Evolutionary conservation across 768 basidiomycete species (phyloP).

Genomic region (Kwoniella sp.): DNA sequence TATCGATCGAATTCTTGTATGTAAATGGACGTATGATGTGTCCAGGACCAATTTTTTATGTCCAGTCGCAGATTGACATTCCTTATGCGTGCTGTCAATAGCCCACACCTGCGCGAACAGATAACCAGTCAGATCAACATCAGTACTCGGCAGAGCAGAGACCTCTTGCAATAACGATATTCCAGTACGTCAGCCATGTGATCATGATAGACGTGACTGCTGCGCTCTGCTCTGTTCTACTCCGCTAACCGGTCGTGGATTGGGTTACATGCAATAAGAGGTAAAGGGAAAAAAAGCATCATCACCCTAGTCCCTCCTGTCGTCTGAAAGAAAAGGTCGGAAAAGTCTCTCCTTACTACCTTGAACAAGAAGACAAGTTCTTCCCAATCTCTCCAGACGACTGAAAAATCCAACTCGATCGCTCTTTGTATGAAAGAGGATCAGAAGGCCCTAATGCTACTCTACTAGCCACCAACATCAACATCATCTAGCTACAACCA

Average conservation of each 20-base stretch:
- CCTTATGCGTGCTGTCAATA: too few relatives aligned
- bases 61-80: too few relatives aligned
- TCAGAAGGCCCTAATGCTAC: not conserved
- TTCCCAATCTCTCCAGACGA: not conserved
- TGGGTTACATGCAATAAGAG: slow-evolving; percentile 30
- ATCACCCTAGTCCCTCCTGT: slow-evolving; percentile 5
- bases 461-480: not conserved
- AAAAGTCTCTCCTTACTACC: not conserved
- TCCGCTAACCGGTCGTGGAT: slow-evolving; percentile 21
- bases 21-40: too few relatives aligned
- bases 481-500: not conserved
- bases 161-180: too few relatives aligned
- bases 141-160: too few relatives aligned
- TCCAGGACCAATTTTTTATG: too few relatives aligned
- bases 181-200: too few relatives aligned
- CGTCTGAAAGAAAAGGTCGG: slow-evolving; percentile 9
- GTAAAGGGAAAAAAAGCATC: slow-evolving; percentile 13
- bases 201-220: too few relatives aligned
- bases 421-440: not conserved
- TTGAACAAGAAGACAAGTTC: not conserved
- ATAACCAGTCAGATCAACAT: too few relatives aligned
- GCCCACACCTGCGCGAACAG: too few relatives aligned
- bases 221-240: not conserved
- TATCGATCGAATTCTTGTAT: too few relatives aligned
- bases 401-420: not conserved